Base-by-base conservation (phyloP, 352 stramenopile species). In the Hyaloperonospora brassicae region DNA sequence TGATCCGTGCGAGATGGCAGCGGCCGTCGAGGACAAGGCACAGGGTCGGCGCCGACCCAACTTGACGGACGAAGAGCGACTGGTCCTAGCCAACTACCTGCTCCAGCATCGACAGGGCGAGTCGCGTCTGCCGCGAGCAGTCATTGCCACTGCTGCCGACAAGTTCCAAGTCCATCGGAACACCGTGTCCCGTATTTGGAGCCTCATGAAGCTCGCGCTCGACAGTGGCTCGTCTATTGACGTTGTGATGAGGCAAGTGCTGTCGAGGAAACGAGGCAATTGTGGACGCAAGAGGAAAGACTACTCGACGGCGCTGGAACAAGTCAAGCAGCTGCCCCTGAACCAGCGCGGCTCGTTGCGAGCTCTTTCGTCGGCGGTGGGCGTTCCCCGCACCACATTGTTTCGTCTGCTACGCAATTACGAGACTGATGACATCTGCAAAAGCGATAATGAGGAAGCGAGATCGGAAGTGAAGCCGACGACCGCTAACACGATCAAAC, bases 261-360 rank as follows among this genome's bases (percentile, higher is more conserved):
- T 76, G 22, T 76, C 67, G 3, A 59, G 59, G 14, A 76, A 72
- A 27, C 67, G 67, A 31, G 64, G 64, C 13, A 76, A 76, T 31
- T 76, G 61, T 13, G 67, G 67, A 30, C 61, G 64, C 24, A 72
- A 72, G 45, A 72, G 70, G 55, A 76, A 76, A 31, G 67, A 76
- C 46, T 72, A 76, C 47, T 66, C 67, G 34, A 64, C 54, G 3
- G 64, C 55, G 1, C 30, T 76, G 40, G 67, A 68, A 42, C 61
- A 50, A 22, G 51, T 73, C 6, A 76, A 73, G 35, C 50, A 73
- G 55, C 55, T 76, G 5, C 68, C 68, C 10, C 49, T 71, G 41
- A 68, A 60, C 45, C 65, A 72, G 48, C 65, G 65, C 17, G 55
- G 62, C 10, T 74, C 62, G 4, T 38, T 77, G 13, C 59, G 68